phyloP scores from a whole-genome alignment of 192 early-diverging fungal genomes.

The Coemansia sp. region DNA sequence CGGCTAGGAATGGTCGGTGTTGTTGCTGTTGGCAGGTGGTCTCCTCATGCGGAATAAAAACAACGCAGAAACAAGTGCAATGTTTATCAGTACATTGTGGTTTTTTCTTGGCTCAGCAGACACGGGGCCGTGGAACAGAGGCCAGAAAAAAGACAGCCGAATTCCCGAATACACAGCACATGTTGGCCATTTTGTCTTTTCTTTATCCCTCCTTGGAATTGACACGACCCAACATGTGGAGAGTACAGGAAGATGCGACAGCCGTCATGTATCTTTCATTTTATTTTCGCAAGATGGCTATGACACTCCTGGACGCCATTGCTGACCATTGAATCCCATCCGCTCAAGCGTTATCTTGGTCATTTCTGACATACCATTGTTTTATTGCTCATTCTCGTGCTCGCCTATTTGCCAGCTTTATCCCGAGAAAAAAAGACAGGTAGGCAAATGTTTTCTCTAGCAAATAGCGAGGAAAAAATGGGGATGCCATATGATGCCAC shows the following conservation, averaged over 20 bases:
- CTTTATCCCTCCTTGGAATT: neutral
- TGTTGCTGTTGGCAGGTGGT: constrained; percentile 10
- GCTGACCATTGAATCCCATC: no score
- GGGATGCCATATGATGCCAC: constrained; percentile 6
- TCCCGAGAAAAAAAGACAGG: neutral
- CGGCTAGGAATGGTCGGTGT: neutral
- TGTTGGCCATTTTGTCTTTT: neutral
- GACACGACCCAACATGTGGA: neutral
- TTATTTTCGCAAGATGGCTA: neutral
- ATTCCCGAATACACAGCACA: neutral
- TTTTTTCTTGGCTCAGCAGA: constrained; percentile 6
- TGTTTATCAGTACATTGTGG: neutral
- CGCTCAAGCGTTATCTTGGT: neutral
- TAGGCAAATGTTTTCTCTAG: neutral
- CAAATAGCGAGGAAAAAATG: neutral
- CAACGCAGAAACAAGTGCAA: neutral
- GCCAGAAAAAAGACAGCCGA: neutral
- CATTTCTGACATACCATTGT: neutral
- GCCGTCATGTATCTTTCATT: neutral
- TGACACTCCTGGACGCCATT: no score
- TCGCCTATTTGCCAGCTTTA: neutral
- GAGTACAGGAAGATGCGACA: neutral
- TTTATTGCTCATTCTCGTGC: neutral
- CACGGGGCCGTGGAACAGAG: neutral
- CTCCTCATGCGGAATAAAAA: constrained; percentile 1